Evolutionary conservation across 768 basidiomycete genomes (phyloP), one percentile per base, ranked within the genome.

Genomic region (Tephrocybe sp.): DNA sequence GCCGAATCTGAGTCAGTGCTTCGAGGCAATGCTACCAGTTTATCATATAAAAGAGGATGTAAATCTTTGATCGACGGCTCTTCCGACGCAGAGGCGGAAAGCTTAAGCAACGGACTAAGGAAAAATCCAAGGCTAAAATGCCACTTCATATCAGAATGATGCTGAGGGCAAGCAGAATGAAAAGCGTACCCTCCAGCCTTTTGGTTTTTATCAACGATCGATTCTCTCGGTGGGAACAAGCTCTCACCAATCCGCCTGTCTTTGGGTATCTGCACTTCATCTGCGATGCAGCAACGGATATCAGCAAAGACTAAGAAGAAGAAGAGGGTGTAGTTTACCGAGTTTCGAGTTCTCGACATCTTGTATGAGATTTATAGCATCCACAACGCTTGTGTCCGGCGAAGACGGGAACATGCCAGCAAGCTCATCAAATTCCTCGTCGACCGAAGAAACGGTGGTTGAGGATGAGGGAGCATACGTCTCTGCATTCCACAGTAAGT

Each of bases 191-290:
- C 56, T 38, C 51, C 57, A 36, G 45, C 54, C 39, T 45, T 56
- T 47, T 44, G 47, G 30, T 55, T 57, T 46, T 49, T 53, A 30
- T 54, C 49, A 47, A 58, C 25, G 38, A 53, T 43, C 4, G 45
- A 36, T 17, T 42, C 40, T 39, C 28, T 54, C 0, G 40, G 18
- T 8, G 42, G 53, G 3, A 65, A 68, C 17, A 56, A 51, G 30
- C 42, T 53, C 4, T 73, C 76, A 14, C 82, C 79, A 17, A 81
- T 72, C 51, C 71, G 74, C 46, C 73, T 72, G 9, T 68, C 65
- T 8, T 82, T 75, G 3, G 86, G 82, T 25, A 88, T 75, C 42
- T 78, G 68, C 21, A 77, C 62, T 43, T 77, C 78, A 33, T 83
- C 83, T 84, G 41, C 8, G 42, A 37, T 17, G 18, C 46, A 9